phyloP scores from a whole-genome alignment of 176 grass and related monocot genomes.

The Aegilops umbellulata region DNA sequence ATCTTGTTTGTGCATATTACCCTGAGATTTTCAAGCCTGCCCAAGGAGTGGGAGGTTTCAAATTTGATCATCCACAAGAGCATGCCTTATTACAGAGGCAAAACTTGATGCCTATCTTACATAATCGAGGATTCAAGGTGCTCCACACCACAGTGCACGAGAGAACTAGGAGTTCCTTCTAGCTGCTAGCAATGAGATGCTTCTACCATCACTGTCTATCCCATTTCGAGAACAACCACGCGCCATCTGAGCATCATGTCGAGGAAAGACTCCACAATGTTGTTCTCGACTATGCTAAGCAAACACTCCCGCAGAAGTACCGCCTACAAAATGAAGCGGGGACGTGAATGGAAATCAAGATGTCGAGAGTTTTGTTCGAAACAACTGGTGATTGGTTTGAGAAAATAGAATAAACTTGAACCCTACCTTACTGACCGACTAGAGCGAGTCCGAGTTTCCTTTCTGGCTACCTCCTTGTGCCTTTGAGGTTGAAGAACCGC shows the following conservation, averaged over 20 bases:
- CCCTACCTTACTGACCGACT: conserved; percentile 45
- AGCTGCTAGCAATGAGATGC: not conserved
- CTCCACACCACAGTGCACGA: not conserved
- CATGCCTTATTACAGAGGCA: not conserved
- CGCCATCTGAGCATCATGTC: not conserved
- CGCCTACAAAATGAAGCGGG: conserved; percentile 27
- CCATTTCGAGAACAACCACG: not conserved
- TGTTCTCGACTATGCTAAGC: conserved; percentile 27
- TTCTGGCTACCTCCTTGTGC: conserved; percentile 53
- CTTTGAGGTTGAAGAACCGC: conserved; percentile 73
- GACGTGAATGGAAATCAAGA: not conserved
- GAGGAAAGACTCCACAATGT: not conserved
- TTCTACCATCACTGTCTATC: not conserved
- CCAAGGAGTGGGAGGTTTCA: not conserved
- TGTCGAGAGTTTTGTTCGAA: not conserved
- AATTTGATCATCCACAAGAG: not conserved
- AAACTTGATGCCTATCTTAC: not conserved
- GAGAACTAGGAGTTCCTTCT: conserved; percentile 28
- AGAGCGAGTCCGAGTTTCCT: conserved; percentile 43
- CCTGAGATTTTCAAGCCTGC: not conserved
- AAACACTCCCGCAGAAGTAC: conserved; percentile 41
- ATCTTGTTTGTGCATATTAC: not conserved
- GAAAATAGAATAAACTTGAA: not conserved
- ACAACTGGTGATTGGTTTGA: not conserved
- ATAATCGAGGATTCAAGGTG: not conserved